Base-by-base conservation (phyloP, 441 rosid species). In the Populus tomentosa region DNA sequence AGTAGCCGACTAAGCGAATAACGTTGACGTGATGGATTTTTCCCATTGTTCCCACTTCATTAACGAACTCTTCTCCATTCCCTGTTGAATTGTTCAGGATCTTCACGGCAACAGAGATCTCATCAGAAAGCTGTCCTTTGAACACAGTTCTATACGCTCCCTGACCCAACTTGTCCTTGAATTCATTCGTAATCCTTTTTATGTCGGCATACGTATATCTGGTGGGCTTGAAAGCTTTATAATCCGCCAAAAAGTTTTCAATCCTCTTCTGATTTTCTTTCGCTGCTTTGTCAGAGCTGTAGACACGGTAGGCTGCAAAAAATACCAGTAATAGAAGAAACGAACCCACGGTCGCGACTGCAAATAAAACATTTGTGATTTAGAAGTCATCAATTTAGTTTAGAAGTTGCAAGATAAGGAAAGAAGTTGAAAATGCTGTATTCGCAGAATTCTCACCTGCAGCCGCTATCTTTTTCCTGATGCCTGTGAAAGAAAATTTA, bases 61-160 rank as follows among this genome's bases (percentile, higher is more conserved):
- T 82, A 9, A 75, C 61, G 26, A 78, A 82, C 59, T 82, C 82
- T 66, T 78, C 80, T 20, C 84, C 84, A 46, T 82, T 67, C 8
- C 65, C 77, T 28, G n/a, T 78, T 20, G 82, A 65, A n/a, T 42
- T 71, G 38, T 72, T 63, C 16, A 82, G 77, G 11, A 82, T 16
- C 73, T 82, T 82, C 3, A 82, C 79, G 18, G 82, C 82, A 0
- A 84, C 87, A 4, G n/a, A 16, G 10, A 85, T 79, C 30, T 85
- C 84, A 21, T 72, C 71, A 4, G 84, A 80, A 0, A 85, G 73
- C 50, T 61, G 82, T 16, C 87, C 87, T 80, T 76, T 85, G 67
- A 23, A 85, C 70, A 85, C 87, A 1, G 79, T 80, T 32, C 87
- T 85, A 62, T 75, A 85, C 10, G 82, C 78, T 50, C 87, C 87